A percentile compares a stretch with the other conserved stretches of the same genome.
phyloP scores from a whole-genome alignment of 2,329 filamentous ascomycete species.

The Knufia petricola region DNA sequence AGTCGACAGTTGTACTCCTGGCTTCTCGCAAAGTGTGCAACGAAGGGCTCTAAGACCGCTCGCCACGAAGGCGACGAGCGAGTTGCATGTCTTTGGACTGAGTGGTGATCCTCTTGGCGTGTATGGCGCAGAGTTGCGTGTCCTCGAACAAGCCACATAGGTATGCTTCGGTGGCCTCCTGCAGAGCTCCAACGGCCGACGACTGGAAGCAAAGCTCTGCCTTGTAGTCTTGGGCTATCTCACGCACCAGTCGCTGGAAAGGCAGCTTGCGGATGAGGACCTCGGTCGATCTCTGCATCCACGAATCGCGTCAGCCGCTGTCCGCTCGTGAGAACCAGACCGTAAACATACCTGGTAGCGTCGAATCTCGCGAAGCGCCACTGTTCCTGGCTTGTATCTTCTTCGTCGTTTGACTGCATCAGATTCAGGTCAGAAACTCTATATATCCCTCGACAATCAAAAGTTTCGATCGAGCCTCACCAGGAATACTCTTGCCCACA shows the following conservation, averaged over 20 bases:
- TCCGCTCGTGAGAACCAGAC: not conserved
- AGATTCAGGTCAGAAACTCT: not conserved
- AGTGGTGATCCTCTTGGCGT: slow-evolving; percentile 92
- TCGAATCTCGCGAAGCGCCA: slow-evolving; percentile 84
- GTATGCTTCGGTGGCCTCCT: slow-evolving; percentile 94
- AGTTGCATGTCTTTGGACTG: slow-evolving; percentile 98
- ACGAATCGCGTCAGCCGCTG: not conserved
- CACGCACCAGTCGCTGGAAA: slow-evolving; percentile 40
- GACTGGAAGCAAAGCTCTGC: slow-evolving; percentile 87
- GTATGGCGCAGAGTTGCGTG: slow-evolving; percentile 89
- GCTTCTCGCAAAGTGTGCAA: too few species aligned
- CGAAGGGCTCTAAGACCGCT: not conserved
- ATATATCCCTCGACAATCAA: not conserved
- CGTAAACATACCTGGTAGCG: slow-evolving; percentile 56
- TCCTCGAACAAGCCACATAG: slow-evolving; percentile 91
- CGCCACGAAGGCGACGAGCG: slow-evolving; percentile 65
- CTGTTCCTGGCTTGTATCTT: slow-evolving; percentile 63
- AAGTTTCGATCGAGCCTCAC: not conserved
- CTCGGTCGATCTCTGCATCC: slow-evolving; percentile 56
- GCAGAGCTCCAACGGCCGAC: slow-evolving; percentile 82
- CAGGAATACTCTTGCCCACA: not conserved
- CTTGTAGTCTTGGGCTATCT: slow-evolving; percentile 45
- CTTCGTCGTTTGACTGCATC: not conserved
- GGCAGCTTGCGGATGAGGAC: slow-evolving; percentile 60
- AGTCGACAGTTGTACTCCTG: too few species aligned